Base-by-base conservation (phyloP, 768 basidiomycete species). In the Collybia nuda region DNA sequence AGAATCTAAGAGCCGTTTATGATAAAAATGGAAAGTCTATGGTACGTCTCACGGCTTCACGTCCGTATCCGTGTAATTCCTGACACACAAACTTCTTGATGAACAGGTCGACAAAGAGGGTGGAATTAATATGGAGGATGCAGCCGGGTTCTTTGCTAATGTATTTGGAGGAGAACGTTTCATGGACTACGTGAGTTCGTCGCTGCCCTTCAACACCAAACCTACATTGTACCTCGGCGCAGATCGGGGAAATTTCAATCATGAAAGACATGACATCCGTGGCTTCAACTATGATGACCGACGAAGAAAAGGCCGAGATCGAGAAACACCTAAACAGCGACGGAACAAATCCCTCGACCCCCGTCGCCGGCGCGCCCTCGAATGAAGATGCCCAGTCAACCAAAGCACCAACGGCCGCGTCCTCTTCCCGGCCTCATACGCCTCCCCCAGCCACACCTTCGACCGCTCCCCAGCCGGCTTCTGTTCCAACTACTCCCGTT, bases 121-220 rank as follows among this genome's bases (percentile, higher is more conserved):
- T n/a, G 81, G 76, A 14, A 64, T 80, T 40, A 84, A 78, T 36
- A 88, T 95, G 80, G 89, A 93, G 40, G 95, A 99, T 62, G 93
- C 97, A 2, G 87, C 90, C 32, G 88, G 90, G 51, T 90, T 99
- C 77, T 99, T 99, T 63, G 88, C 91, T 17, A 88, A 90, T 61
- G 90, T 98, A 14, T 99, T 99, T 64, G 94, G 94, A 46, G 96
- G 97, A 19, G 95, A 96, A 61, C 80, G 89, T 21, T 97, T 97
- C 66, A 70, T 75, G 51, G 92, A 94, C 65, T 93, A 92, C 62
- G 92, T 95, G 67, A 67, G 92, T 77, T 40, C n/a, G 9, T 48
- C 5, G 32, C 49, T 24, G 14, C 28, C 5, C 42, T 15, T 24
- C 41, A 19, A 29, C 40, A 22, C 36, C 36, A 44, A 19, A 44